Conservation (phyloP, 2,329 filamentous ascomycete genomes). For the Chaetomium sp. region DNA sequence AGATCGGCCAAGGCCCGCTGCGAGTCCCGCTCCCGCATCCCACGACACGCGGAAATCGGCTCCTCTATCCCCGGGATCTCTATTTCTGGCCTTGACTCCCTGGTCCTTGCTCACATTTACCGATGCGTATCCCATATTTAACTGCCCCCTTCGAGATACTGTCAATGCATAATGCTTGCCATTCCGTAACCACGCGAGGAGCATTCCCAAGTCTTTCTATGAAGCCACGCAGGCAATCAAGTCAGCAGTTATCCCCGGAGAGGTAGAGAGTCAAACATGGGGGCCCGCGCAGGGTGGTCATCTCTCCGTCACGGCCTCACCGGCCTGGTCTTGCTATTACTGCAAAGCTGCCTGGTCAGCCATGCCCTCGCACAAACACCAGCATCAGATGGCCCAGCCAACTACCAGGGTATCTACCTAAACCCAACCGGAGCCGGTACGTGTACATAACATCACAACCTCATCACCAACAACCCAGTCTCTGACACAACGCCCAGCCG, state of each 20-base stretch:
- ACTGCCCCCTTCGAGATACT: neutral
- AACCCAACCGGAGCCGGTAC: constrained; percentile 3
- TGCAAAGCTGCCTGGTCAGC: neutral
- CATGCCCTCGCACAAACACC: neutral
- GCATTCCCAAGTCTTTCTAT: neutral
- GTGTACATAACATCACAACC: no score
- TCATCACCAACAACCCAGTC: no score
- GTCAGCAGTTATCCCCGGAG: neutral
- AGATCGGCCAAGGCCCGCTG: neutral
- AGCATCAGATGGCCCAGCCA: neutral
- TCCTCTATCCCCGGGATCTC: neutral
- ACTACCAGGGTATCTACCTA: neutral
- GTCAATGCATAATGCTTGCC: neutral
- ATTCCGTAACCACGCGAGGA: neutral
- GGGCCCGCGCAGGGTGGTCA: neutral
- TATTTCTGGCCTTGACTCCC: neutral
- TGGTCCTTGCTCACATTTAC: neutral
- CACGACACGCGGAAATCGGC: neutral
- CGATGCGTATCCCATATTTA: neutral
- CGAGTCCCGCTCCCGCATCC: neutral
- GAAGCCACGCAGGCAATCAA: neutral
- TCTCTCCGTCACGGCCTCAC: neutral
- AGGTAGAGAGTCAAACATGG: neutral
- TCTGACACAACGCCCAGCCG: neutral
- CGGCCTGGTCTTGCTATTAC: neutral